A percentile compares a stretch with the other conserved stretches of the same genome.
These are phyloP conservation scores for Glomus cerebriforme DNA, from an alignment of 192 early-diverging fungal species.

Conservation along the genomic window DNA sequence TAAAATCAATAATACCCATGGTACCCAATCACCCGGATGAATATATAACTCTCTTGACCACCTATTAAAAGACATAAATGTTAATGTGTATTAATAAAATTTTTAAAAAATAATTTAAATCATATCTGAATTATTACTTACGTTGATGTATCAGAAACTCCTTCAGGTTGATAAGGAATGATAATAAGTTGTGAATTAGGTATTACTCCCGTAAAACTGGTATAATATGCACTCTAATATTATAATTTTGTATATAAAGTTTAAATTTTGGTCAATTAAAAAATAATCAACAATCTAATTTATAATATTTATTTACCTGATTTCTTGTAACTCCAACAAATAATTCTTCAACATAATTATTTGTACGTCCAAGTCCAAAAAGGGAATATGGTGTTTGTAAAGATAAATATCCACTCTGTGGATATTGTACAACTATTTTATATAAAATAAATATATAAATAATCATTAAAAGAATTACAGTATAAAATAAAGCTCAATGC, in stretches of 20 bases:
- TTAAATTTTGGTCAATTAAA: neutral
- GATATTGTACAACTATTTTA: conserved; percentile 67
- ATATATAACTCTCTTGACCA: conserved; percentile 92
- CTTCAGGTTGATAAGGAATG: conserved; percentile 69
- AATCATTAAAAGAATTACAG: neutral
- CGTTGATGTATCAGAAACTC: conserved; percentile 46
- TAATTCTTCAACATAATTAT: conserved; percentile 94
- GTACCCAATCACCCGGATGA: conserved; percentile 81
- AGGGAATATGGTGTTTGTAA: conserved; percentile 79
- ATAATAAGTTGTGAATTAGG: conserved; percentile 92
- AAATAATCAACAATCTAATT: neutral
- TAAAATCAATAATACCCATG: conserved; percentile 79
- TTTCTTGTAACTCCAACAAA: conserved; percentile 78
- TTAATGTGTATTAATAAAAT: neutral
- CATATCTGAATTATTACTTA: conserved; percentile 26
- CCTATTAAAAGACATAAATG: conserved; percentile 38
- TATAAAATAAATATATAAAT: neutral
- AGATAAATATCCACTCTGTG: conserved; percentile 76
- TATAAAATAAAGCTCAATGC: neutral
- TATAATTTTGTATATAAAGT: neutral
- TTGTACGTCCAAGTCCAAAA: conserved; percentile 90
- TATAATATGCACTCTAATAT: conserved; percentile 50
- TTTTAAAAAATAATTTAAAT: conserved; percentile 3
- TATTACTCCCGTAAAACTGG: conserved; percentile 80
- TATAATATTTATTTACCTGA: conserved; percentile 42